These are phyloP conservation scores for Neurospora sp. DNA, from an alignment of 495 filamentous ascomycete genomes.

Conservation along the genomic window DNA sequence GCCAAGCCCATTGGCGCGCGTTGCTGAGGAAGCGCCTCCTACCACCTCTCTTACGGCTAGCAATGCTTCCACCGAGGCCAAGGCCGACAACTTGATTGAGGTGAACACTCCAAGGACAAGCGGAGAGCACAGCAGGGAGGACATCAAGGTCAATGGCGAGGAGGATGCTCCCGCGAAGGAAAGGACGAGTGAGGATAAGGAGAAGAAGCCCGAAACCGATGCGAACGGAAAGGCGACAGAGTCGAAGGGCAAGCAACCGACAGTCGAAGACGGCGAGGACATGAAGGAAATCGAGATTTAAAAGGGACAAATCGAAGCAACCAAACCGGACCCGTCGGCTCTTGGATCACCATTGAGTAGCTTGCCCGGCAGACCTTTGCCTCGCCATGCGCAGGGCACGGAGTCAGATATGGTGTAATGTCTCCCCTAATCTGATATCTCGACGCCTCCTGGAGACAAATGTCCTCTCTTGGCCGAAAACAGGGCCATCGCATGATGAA, in stretches of 20 bases:
- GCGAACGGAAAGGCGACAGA: constrained; percentile 12
- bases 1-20: constrained; percentile 41
- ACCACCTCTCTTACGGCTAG: constrained; percentile 10
- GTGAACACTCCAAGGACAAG: constrained; percentile 42
- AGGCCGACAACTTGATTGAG: constrained; percentile 27
- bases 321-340: neutral
- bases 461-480: neutral
- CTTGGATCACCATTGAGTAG: neutral
- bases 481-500: neutral
- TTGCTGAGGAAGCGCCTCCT: constrained; percentile 36
- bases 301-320: neutral
- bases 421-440: neutral
- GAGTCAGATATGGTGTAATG: neutral
- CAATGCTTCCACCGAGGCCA: constrained; percentile 5
- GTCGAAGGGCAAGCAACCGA: constrained; percentile 25
- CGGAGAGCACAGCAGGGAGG: constrained; percentile 33
- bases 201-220: constrained; percentile 8
- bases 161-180: constrained; percentile 13
- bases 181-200: constrained; percentile 11
- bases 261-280: constrained; percentile 29
- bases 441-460: neutral
- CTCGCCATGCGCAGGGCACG: neutral
- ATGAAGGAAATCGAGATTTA: constrained; percentile 54
- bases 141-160: constrained; percentile 19
- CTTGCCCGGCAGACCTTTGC: neutral